These are phyloP conservation scores for Thozetella sp. DNA, from an alignment of 495 filamentous ascomycete species.

Conservation along the genomic window DNA sequence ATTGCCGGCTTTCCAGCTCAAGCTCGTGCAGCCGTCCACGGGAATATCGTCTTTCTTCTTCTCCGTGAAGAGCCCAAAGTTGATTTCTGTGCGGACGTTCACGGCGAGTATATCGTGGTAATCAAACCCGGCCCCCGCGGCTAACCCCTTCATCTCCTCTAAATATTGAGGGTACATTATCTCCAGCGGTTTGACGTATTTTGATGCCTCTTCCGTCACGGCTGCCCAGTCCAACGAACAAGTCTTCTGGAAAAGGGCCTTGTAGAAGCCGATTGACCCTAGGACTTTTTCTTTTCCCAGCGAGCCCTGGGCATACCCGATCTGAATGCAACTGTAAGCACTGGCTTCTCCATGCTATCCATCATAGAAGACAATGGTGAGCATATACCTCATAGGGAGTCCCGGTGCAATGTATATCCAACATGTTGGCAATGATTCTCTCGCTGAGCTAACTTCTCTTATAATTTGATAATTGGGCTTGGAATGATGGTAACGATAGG, in stretches of 20 bases:
- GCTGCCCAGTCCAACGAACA: slow-evolving; percentile 22
- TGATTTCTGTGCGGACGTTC: slow-evolving; percentile 70
- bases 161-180: slow-evolving; percentile 39
- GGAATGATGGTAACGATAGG: too few relatives aligned
- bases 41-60: slow-evolving; percentile 10
- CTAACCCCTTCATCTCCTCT: slow-evolving; percentile 57
- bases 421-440: too few relatives aligned
- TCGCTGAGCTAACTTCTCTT: too few relatives aligned
- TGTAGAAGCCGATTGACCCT: slow-evolving; percentile 24
- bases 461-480: too few relatives aligned
- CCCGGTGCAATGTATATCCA: too few relatives aligned
- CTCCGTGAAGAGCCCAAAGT: slow-evolving; percentile 57
- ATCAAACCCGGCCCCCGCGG: slow-evolving; percentile 54
- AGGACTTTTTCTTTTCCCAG: slow-evolving; percentile 19
- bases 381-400: too few relatives aligned
- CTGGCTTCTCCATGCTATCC: too few relatives aligned
- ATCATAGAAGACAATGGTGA: too few relatives aligned
- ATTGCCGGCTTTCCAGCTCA: slow-evolving; percentile 45
- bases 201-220: slow-evolving; percentile 20
- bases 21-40: slow-evolving; percentile 62
- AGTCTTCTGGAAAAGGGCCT: slow-evolving; percentile 18
- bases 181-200: slow-evolving; percentile 22
- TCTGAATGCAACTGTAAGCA: too few relatives aligned
- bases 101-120: slow-evolving; percentile 64
- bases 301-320: slow-evolving; percentile 22